These are phyloP conservation scores for Grigorovia yakushimaensis DNA, from an alignment of 805 yeast genomes.

Conservation along the genomic window DNA sequence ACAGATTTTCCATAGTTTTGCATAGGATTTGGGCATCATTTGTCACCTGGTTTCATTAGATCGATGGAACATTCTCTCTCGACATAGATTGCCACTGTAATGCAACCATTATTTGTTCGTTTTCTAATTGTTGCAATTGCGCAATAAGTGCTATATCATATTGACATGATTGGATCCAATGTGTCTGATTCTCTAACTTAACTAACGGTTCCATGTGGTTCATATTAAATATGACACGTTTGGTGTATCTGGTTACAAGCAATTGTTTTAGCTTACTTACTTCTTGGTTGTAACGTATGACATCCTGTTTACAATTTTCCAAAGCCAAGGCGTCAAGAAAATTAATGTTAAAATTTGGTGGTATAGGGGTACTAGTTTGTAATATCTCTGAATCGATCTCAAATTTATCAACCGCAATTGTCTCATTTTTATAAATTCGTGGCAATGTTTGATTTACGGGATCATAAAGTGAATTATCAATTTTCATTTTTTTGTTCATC, in stretches of 20 bases:
- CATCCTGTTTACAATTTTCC: constrained; percentile 7
- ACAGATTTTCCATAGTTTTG: neutral
- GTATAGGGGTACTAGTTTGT: constrained; percentile 9
- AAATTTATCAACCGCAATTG: constrained; percentile 10
- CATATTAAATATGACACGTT: constrained; percentile 16
- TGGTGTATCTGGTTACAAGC: constrained; percentile 9
- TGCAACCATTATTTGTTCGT: constrained; percentile 12
- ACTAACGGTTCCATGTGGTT: constrained; percentile 11
- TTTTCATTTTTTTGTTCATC: constrained; percentile 3
- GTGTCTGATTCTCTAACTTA: constrained; percentile 15
- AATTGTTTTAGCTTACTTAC: constrained; percentile 14
- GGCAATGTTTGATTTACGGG: constrained; percentile 24
- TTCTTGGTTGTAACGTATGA: constrained; percentile 11
- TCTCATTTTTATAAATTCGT: constrained; percentile 17
- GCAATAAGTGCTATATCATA: constrained; percentile 15
- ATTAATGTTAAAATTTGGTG: constrained; percentile 13
- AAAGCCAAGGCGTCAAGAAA: constrained; percentile 11
- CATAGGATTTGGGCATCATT: neutral
- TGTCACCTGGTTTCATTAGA: neutral
- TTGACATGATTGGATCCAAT: constrained; percentile 11
- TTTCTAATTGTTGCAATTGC: constrained; percentile 19
- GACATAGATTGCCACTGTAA: neutral
- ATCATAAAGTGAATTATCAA: constrained; percentile 14
- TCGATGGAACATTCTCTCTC: neutral
- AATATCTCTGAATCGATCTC: constrained; percentile 8